Evolutionary conservation across 208 protist genomes (phyloP).

Genomic region (Acanthamoeba rhysodes): DNA sequence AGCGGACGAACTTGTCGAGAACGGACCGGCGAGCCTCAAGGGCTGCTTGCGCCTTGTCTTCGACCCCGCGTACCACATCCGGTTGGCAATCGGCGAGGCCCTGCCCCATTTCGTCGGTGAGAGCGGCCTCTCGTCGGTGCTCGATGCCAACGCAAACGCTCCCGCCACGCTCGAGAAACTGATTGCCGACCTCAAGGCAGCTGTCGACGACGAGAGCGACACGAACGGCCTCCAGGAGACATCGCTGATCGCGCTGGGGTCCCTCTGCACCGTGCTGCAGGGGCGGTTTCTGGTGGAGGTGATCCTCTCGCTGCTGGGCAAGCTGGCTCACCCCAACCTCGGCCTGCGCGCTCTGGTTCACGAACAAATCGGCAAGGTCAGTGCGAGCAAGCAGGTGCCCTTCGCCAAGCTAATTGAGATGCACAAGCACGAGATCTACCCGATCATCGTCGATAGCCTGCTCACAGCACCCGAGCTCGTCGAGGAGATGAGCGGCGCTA

Average conservation of each 20-base stretch:
- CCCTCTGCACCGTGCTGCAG: slow-evolving; percentile 20
- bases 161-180: slow-evolving; percentile 16
- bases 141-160: background rate
- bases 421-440: slow-evolving; percentile 66
- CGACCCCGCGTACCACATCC: background rate
- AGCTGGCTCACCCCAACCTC: slow-evolving; percentile 1
- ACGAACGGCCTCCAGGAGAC: background rate
- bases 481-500: background rate
- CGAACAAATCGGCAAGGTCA: slow-evolving; percentile 51
- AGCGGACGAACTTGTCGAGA: background rate
- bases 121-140: background rate
- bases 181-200: background rate
- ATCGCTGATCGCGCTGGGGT: slow-evolving; percentile 25
- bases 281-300: slow-evolving; percentile 21
- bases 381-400: background rate
- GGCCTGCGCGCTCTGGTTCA: background rate
- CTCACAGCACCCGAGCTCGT: background rate
- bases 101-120: background rate
- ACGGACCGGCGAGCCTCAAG: background rate
- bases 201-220: background rate
- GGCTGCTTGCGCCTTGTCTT: background rate
- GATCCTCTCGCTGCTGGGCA: background rate
- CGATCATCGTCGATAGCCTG: slow-evolving; percentile 54
- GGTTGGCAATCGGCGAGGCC: slow-evolving; percentile 1
- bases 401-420: slow-evolving; percentile 17